phyloP scores from a whole-genome alignment of 257 asterid genomes.

The Capsicum chinense region DNA sequence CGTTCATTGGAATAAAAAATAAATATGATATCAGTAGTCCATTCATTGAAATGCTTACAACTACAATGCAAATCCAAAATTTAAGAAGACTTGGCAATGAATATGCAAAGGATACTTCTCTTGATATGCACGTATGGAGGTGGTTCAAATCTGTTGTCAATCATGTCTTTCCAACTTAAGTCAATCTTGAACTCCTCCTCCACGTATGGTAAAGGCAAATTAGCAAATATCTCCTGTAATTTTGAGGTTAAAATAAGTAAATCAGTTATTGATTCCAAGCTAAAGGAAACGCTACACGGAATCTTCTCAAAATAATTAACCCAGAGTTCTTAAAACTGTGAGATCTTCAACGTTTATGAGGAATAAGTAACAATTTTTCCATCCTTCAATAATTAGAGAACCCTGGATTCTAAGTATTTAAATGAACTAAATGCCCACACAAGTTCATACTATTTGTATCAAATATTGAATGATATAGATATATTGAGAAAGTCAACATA shows the following conservation, averaged over 20 bases:
- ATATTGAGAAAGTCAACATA: neutral
- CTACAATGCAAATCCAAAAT: slow-evolving; percentile 2
- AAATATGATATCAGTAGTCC: neutral
- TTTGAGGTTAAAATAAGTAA: slow-evolving; percentile 25
- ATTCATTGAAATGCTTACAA: slow-evolving; percentile 11
- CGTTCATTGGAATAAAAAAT: too few relatives aligned
- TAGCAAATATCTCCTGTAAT: slow-evolving; percentile 66
- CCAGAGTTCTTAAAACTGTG: neutral
- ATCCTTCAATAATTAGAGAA: neutral
- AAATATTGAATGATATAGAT: slow-evolving; percentile 14
- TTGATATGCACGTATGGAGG: slow-evolving; percentile 71
- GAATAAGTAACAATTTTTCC: neutral
- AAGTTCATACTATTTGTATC: slow-evolving; percentile 16
- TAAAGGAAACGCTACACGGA: slow-evolving; percentile 24
- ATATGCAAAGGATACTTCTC: slow-evolving; percentile 78
- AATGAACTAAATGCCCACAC: neutral
- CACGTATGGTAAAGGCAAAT: slow-evolving; percentile 68
- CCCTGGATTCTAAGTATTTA: slow-evolving; percentile 2
- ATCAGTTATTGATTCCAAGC: slow-evolving; percentile 19
- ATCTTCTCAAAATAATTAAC: neutral
- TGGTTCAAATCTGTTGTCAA: slow-evolving; percentile 61
- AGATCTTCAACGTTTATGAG: slow-evolving; percentile 9
- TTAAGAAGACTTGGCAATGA: slow-evolving; percentile 30
- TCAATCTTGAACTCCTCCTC: slow-evolving; percentile 82
- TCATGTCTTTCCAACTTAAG: slow-evolving; percentile 65